These are phyloP conservation scores for Calonectria crousiana DNA, from an alignment of 2,329 filamentous ascomycete genomes.

Conservation along the genomic window DNA sequence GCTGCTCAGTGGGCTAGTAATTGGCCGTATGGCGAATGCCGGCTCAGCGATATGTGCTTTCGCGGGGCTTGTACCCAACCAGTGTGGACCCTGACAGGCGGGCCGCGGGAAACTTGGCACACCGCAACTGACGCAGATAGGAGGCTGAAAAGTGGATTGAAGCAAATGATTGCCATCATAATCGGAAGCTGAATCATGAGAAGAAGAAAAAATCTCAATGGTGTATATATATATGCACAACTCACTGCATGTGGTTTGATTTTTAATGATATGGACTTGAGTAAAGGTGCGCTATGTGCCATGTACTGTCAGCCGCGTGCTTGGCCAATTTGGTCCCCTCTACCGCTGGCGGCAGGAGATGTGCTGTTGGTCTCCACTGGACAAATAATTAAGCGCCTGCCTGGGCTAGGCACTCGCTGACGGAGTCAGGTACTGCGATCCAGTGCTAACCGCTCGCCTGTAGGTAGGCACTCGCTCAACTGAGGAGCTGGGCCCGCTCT, in stretches of 20 bases:
- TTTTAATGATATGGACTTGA: not conserved
- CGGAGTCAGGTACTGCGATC: not conserved
- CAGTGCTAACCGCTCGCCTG: constrained; percentile 3
- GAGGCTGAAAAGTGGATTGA: not conserved
- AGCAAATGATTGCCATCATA: not conserved
- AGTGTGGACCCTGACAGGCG: not conserved
- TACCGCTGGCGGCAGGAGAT: not conserved
- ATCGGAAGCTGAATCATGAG: not conserved
- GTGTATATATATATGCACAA: not conserved
- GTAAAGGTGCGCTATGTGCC: not conserved
- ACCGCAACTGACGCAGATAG: not conserved
- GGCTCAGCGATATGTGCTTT: not conserved
- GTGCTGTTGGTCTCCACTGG: constrained; percentile 6
- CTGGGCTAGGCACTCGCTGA: constrained; percentile 22
- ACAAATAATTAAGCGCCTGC: constrained; percentile 10
- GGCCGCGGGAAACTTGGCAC: not conserved
- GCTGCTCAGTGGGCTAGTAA: not conserved
- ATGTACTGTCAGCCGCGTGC: not conserved
- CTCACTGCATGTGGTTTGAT: not conserved
- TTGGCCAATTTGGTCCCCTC: not conserved
- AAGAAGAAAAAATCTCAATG: not conserved
- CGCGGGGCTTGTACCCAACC: not conserved
- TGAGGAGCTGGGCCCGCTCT: constrained; percentile 35
- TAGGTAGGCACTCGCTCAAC: not conserved
- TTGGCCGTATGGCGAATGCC: not conserved